Conservation (phyloP, 1,284 basidiomycete species). For the Ceratobasidium sp. region DNA sequence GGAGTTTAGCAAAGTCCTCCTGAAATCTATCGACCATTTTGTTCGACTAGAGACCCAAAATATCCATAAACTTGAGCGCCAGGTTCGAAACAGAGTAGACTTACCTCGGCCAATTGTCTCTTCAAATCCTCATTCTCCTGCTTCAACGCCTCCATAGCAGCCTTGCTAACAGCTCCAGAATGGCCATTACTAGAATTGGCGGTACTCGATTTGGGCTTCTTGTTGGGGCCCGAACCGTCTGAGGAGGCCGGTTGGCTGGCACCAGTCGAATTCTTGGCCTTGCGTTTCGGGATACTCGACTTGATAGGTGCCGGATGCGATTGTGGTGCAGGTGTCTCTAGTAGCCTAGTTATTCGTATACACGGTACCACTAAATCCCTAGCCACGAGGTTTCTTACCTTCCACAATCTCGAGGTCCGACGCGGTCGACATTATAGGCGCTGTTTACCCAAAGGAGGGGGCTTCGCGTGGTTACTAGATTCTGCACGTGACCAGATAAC, state of each 20-base stretch:
- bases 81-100: conserved; percentile 16
- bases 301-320: conserved; percentile 1
- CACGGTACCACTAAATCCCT: not conserved
- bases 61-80: not conserved
- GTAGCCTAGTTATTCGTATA: not conserved
- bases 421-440: conserved; percentile 27
- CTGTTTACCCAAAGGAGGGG: not conserved
- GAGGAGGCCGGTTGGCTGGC: too few species aligned
- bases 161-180: conserved; percentile 1
- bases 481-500: not conserved
- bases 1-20: conserved; percentile 57
- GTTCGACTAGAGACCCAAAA: conserved; percentile 45
- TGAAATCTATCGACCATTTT: conserved; percentile 37
- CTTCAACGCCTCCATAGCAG: conserved; percentile 15
- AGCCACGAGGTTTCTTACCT: conserved; percentile 1
- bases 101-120: conserved; percentile 43
- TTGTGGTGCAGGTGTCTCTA: conserved; percentile 29
- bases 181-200: not conserved
- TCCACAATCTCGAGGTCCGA: conserved; percentile 36
- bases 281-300: conserved; percentile 33
- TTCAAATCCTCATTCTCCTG: conserved; percentile 38
- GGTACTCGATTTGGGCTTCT: conserved; percentile 7
- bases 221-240: not conserved
- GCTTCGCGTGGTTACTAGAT: conserved; percentile 4
- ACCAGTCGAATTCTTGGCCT: not conserved